Base-by-base conservation (phyloP, 495 filamentous ascomycete species). In the Xylaria cubensis region DNA sequence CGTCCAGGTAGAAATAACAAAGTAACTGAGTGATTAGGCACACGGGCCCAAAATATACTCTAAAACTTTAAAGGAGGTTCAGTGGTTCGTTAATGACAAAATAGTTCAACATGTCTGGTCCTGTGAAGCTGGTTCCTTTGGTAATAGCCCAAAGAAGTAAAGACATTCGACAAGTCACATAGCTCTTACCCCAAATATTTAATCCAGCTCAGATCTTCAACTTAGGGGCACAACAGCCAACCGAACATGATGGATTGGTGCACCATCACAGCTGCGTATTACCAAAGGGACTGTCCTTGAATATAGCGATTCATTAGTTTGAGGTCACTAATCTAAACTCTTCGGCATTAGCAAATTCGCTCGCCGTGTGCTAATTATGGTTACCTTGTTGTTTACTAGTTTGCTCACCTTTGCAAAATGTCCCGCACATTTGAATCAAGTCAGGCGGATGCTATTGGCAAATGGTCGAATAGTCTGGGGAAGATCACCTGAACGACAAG, bases 61-160 rank as follows among this genome's bases (percentile, higher is more conserved):
- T 68, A 69, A 66, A 69, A 67, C 71, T 58, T 24, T 65, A 64
- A 6, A 69, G 48, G 59, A 58, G 70, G 29, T 24, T 21, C 39
- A n/a, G 21, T 72, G 36, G 56, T 72, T 58, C 39, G 62, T 53
- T 34, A 48, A 55, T 75, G 68, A 68, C 62, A 53, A 74, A 71
- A 72, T 69, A 59, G 15, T 72, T 68, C 70, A 69, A 64, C 74
- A 71, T 73, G 56, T 51, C 70, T 34, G 36, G 50, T 66, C 48
- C 71, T 73, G 55, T 70, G 58, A 69, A 55, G 70, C 69, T 64
- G 24, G 51, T 58, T 56, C 19, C 42, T 46, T 51, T 39, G 21
- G 41, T 0, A 34, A 62, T 50, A 62, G 17, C 26, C 9, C 39
- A 36, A n/a, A 53, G 24, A 42, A 41, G 44, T 34, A 53, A 32